These are phyloP conservation scores for Trichophyton verrucosum DNA, from an alignment of 2,329 filamentous ascomycete species.

Conservation along the genomic window DNA sequence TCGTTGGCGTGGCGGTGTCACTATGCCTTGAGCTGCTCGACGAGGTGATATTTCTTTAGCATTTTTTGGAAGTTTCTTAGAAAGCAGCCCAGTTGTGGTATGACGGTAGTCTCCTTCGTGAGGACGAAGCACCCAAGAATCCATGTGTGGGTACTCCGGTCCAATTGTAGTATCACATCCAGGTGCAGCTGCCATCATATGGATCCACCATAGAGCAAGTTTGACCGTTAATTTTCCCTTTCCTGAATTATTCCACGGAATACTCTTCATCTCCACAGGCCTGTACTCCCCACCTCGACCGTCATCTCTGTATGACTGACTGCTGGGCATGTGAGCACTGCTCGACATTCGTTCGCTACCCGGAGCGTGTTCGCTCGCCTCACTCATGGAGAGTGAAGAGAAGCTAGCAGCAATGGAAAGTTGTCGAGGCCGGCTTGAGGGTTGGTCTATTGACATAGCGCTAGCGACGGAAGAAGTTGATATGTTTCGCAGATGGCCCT, in stretches of 20 bases:
- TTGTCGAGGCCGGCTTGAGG: background rate
- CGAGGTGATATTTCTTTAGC: background rate
- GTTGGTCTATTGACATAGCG: background rate
- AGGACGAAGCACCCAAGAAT: background rate
- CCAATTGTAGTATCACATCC: constrained; percentile 5
- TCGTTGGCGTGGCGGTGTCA: background rate
- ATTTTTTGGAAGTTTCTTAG: background rate
- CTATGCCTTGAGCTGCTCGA: background rate
- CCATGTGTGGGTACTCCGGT: background rate
- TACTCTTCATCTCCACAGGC: constrained; percentile 10
- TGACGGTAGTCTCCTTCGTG: background rate
- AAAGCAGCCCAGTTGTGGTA: background rate
- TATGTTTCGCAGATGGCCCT: background rate
- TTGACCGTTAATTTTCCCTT: constrained; percentile 8
- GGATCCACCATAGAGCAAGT: constrained; percentile 12
- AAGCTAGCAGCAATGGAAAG: background rate
- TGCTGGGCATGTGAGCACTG: background rate
- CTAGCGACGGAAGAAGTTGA: background rate
- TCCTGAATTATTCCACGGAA: constrained; percentile 8
- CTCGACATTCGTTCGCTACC: background rate
- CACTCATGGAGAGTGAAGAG: background rate
- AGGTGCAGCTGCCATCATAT: constrained; percentile 10
- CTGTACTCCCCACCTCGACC: constrained; percentile 2
- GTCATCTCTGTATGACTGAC: background rate
- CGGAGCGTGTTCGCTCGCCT: background rate